Evolutionary conservation across 169 alveolate genomes (phyloP), one percentile per base, ranked within the genome.

Genomic region (Amoebophrya sp.): DNA sequence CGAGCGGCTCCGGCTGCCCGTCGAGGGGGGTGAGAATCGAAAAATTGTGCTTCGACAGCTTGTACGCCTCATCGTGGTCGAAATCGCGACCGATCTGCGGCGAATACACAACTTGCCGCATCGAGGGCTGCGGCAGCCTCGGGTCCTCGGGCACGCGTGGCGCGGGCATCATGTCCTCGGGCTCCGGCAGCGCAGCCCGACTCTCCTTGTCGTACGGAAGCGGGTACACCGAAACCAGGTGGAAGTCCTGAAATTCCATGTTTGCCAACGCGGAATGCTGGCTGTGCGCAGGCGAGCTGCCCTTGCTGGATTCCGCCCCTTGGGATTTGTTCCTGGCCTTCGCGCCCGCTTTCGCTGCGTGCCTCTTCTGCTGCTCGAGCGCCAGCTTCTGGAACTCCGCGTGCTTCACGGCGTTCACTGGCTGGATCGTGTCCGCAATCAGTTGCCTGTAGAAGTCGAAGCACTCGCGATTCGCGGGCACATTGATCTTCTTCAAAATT

Each of bases 121-220:
- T 18, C 53, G 77, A 39, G 0, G 93, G 91, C 40, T 90, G 77
- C 23, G 93, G 93, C 39, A 91, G 39, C 39, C 89, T 90, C 38
- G 93, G 93, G 32, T 91, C 93, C 77, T 41, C 89, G 33, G 93
- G 93, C 12, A 91, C 88, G 39, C 29, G 0, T 2, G 93, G 93
- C n/a, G 89, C 40, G 0, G 93, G 90, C 7, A 77, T 3, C 40
- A 66, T 7, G 18, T 66, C 83, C 35, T 66, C 32, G 32, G 83
- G 83, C 35, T 66, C 83, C 10, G 83, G 83, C 83, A 66, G 83
- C 35, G 1, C 10, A 3, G 32, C 10, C 32, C 83, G 29, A 2
- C 32, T 7, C 32, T 18, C 83, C 35, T 18, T n/a, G 83, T 66
- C 83, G 83, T 66, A 66, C 35, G 83, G 83, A 3, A 66, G 29